Base-by-base conservation (phyloP, 1,139 yeast species). In the Pichia sp. region DNA sequence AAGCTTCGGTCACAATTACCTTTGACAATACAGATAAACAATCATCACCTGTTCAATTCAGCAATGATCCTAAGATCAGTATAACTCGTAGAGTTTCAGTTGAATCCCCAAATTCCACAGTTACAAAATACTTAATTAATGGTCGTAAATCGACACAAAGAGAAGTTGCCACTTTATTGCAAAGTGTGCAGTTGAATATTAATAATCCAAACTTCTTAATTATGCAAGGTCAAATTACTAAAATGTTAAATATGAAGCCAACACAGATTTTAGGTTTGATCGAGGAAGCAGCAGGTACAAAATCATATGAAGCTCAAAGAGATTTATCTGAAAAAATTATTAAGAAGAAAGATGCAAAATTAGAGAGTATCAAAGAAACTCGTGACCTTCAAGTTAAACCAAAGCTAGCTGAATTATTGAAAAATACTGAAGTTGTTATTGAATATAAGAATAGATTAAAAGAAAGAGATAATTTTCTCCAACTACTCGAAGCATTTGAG, bases 171-270 rank as follows among this genome's bases (percentile, higher is more conserved):
- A 90, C 85, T 58, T 69, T 94, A 44, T 89, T 94, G 63, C 98
- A 92, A 64, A 85, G 95, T 13, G 96, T 94, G 18, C 98, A 94
- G 66, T 75, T 94, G 54, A 94, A 94, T 62, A 90, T 94, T 65
- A 92, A 94, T 64, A 92, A 92, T 61, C 98, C 98, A 34, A 94
- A 92, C 66, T 94, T 94, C 66, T 74, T 94, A 59, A 94, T 94
- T 61, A 92, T 94, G 98, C 99, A 94, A 68, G 99, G 99, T 51
- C 85, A 88, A 62, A 94, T 94, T 67, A 94, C 98, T 34, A 92
- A 94, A 64, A 97, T 94, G 51, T 74, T 94, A 61, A 92, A 94
- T 65, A 92, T 92, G 98, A 89, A 87, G 60, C 95, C 98, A 1
- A 69, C 79, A 2, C 98, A 94, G 64, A 86, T 90, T 34, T 69